phyloP scores from a whole-genome alignment of 768 basidiomycete genomes.

The Naganishia friedmannii region DNA sequence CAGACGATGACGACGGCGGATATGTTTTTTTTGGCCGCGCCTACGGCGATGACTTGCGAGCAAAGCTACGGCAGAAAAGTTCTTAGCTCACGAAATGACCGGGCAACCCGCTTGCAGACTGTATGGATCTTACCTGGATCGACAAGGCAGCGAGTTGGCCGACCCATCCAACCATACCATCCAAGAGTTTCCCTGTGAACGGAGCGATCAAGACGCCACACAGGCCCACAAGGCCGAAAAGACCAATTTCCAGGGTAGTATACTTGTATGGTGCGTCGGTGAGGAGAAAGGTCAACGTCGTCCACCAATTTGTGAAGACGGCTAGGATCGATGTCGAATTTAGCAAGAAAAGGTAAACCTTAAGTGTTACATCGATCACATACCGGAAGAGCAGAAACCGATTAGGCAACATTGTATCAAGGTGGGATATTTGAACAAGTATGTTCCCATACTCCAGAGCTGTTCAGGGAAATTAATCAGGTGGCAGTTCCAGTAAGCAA shows the following conservation, averaged over 20 bases:
- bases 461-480: neutral
- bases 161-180: constrained; percentile 73
- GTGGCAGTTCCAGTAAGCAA: too few relatives aligned
- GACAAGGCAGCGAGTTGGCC: constrained; percentile 63
- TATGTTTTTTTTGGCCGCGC: constrained; percentile 67
- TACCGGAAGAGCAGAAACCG: constrained; percentile 61
- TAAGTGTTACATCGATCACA: constrained; percentile 7
- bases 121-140: constrained; percentile 23
- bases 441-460: constrained; percentile 68
- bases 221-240: constrained; percentile 70
- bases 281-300: constrained; percentile 68
- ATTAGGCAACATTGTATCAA: constrained; percentile 65
- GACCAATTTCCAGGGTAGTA: constrained; percentile 63
- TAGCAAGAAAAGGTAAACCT: neutral
- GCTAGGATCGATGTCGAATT: constrained; percentile 7
- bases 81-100: constrained; percentile 28
- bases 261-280: constrained; percentile 67
- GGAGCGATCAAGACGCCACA: constrained; percentile 65
- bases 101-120: neutral
- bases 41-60: constrained; percentile 66
- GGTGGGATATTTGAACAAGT: constrained; percentile 71
- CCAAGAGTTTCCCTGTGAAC: constrained; percentile 66
- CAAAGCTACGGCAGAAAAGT: constrained; percentile 53
- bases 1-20: constrained; percentile 68
- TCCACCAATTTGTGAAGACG: constrained; percentile 42